Evolutionary conservation across 75 land plant genomes (phyloP), one percentile per base, ranked within the genome.

Genomic region (Adiantum capillusveneris): DNA sequence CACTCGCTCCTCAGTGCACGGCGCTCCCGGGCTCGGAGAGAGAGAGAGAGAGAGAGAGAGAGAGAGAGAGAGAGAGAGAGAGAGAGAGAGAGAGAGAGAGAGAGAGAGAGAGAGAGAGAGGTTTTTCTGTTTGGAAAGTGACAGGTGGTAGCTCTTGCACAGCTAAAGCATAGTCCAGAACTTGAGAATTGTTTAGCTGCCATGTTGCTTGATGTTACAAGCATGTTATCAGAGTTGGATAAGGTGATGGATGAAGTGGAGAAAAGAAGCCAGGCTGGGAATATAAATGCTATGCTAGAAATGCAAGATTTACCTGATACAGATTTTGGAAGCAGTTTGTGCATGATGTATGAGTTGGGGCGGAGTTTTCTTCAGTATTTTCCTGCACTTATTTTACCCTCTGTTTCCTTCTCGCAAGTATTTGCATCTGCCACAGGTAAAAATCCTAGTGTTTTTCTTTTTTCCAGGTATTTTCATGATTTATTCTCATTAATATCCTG

Each of bases 351-450:
- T 55, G 54, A 39, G 27, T 29, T 69, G 29, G 71, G 71, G 17
- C 48, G 65, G 18, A 55, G 25, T 26, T 53, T 53, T 41, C 58
- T 69, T 28, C 65, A 36, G 27, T 13, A 26, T 54, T 21, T 52
- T 18, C 71, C 65, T 52, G 16, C 0, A 12, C 51, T 69, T 1
- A 30, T 69, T 31, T 25, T 54, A 2, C 28, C 65, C 6, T 61
- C 65, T n/a, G 34, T 29, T n/a, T 25, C 65, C 0, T 60, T 69
- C 28, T 20, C 21, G 0, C 34, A 62, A 1, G 1, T 69, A 0
- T 52, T 69, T 18, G 11, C 24, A 14, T 69, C 66, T 37, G 71
- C 71, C 6, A 53, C 41, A 29, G 69, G 69, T 66, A 11, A 17
- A 55, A 11, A n/a, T n/a, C n/a, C n/a, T n/a, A n/a, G n/a, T 20